A percentile compares a stretch with the other conserved stretches of the same genome.
Evolutionary conservation across 1,284 basidiomycete genomes (phyloP).

Genomic region (Sporisorium reilianum): DNA sequence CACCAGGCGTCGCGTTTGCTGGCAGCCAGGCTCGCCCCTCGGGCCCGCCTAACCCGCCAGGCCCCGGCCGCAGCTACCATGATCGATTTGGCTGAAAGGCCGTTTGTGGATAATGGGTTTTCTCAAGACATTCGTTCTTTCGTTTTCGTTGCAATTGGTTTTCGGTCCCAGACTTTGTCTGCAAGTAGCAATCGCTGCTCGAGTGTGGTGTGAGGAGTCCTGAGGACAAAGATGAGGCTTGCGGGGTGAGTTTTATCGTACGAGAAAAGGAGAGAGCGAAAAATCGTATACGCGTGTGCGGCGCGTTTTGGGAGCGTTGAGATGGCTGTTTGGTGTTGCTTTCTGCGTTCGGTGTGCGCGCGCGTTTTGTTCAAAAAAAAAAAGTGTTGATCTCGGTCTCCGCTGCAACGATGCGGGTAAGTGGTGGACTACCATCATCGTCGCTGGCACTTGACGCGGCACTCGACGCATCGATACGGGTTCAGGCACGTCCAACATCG

Average conservation of each 20-base stretch:
- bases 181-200: no score
- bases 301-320: no score
- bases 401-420: not conserved
- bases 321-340: no score
- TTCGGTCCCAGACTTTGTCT: no score
- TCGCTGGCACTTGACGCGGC: not conserved
- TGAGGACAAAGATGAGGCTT: not conserved
- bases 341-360: no score
- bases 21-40: not conserved
- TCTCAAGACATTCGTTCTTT: not conserved
- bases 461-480: not conserved
- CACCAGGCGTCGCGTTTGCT: no score
- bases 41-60: not conserved
- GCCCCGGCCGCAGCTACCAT: conserved; percentile 28
- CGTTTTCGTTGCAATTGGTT: no score
- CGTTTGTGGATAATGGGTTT: not conserved
- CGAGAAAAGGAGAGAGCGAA: not conserved
- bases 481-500: no score
- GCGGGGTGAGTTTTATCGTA: conserved; percentile 4
- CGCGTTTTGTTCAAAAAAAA: no score
- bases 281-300: no score
- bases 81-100: conserved; percentile 33
- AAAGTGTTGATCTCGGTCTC: not conserved
- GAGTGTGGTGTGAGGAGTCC: not conserved
- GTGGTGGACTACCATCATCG: not conserved